Conservation (phyloP, 2,329 filamentous ascomycete species). For the Chaetomium olivaceum region DNA sequence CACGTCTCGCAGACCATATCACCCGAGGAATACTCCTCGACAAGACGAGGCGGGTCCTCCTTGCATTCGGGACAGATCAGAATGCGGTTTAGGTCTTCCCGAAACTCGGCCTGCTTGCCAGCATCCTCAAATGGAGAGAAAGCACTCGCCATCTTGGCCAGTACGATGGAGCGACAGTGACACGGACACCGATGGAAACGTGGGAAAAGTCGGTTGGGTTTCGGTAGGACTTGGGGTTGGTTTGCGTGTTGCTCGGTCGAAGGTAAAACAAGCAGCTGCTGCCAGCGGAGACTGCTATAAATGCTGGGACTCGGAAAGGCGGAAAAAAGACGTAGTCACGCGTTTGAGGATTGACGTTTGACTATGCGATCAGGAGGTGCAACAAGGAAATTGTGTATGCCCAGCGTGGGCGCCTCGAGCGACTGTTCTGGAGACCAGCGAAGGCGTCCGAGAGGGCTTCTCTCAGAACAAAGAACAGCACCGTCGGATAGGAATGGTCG, state of each 20-base stretch:
- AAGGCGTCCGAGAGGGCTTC: conserved; percentile 57
- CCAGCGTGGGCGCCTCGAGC: conserved; percentile 1
- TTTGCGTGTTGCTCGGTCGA: not conserved
- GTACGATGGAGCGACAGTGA: not conserved
- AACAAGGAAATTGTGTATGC: conserved; percentile 2
- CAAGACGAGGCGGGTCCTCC: conserved; percentile 85
- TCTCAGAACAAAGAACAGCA: conserved; percentile 43
- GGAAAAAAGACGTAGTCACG: not conserved
- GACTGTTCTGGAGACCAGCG: conserved; percentile 54
- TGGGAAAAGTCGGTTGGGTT: not conserved
- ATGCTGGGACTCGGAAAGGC: not conserved
- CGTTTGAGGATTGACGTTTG: not conserved
- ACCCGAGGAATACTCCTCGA: conserved; percentile 88
- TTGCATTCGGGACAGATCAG: conserved; percentile 89
- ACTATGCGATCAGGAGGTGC: not conserved
- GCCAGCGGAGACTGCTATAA: not conserved
- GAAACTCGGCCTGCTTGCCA: conserved; percentile 50
- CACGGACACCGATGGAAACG: not conserved
- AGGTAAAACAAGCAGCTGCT: not conserved
- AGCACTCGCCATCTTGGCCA: conserved; percentile 49
- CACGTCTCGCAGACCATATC: conserved; percentile 93
- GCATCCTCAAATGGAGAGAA: conserved; percentile 32
- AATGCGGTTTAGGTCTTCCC: conserved; percentile 78
- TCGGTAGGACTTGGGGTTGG: no score
- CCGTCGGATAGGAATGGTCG: conserved; percentile 14